Conservation (phyloP, 331 rosid genomes). For the Phaseolus coccineus region DNA sequence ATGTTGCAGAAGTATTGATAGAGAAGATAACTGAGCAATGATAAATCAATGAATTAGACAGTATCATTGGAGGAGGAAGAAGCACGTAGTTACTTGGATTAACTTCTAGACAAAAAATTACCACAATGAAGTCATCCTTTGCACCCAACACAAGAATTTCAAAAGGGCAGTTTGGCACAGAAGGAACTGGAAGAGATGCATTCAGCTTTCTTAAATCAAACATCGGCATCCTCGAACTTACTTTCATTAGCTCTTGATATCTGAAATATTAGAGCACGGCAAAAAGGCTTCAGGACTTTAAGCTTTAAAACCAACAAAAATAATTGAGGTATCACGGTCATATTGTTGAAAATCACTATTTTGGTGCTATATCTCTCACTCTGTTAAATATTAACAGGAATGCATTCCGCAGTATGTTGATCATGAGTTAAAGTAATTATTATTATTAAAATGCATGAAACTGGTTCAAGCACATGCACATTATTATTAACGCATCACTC, state of each 20-base stretch:
- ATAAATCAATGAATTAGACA: constrained; percentile 26
- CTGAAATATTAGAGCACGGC: constrained; percentile 51
- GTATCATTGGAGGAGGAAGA: neutral
- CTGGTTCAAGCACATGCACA: too few species aligned
- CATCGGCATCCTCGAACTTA: constrained; percentile 92
- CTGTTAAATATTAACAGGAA: too few species aligned
- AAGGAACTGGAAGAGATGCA: constrained; percentile 89
- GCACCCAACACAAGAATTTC: constrained; percentile 83
- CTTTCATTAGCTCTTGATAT: constrained; percentile 88
- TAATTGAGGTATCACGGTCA: too few species aligned
- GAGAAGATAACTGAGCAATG: neutral
- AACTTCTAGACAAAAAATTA: constrained; percentile 40
- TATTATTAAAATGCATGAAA: too few species aligned
- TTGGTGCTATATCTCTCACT: too few species aligned
- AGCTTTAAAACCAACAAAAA: constrained; percentile 21
- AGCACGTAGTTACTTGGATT: neutral
- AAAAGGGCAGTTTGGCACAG: constrained; percentile 57
- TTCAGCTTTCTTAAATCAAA: constrained; percentile 89
- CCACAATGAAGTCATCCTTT: constrained; percentile 87
- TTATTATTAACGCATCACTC: too few species aligned
- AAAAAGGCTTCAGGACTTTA: neutral
- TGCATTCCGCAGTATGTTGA: too few species aligned
- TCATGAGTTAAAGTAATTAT: too few species aligned
- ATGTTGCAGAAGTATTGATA: constrained; percentile 10
- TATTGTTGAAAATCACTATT: too few species aligned